A percentile compares a stretch with the other conserved stretches of the same genome.
These are phyloP conservation scores for Scheffersomyces lignicola DNA, from an alignment of 1,139 yeast genomes.

Conservation along the genomic window DNA sequence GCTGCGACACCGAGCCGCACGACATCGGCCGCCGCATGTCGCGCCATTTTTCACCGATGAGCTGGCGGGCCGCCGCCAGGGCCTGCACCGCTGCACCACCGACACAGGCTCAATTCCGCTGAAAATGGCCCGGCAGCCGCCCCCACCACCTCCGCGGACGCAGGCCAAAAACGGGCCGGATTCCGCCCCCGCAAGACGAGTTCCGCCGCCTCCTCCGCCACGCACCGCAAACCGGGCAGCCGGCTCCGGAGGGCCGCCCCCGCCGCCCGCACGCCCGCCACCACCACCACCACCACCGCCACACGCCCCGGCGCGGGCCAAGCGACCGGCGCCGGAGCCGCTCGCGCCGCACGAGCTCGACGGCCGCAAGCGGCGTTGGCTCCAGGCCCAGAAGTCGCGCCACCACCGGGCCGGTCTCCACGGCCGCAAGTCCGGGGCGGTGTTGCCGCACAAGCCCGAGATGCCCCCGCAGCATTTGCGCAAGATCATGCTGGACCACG, in stretches of 20 bases:
- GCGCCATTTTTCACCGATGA: too few relatives aligned
- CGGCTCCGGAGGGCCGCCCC: too few relatives aligned
- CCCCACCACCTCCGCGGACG: slow-evolving; percentile 28
- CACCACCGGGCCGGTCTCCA: slow-evolving; percentile 33
- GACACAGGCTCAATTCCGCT: too few relatives aligned
- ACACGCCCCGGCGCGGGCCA: slow-evolving; percentile 10
- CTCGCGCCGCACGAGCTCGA: slow-evolving; percentile 25
- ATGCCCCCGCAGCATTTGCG: slow-evolving; percentile 96
- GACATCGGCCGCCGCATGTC: too few relatives aligned
- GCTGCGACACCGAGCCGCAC: too few relatives aligned
- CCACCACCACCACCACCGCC: slow-evolving; percentile 16
- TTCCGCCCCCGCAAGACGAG: slow-evolving; percentile 9
- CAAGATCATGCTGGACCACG: slow-evolving; percentile 80
- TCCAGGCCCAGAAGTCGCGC: slow-evolving; percentile 60
- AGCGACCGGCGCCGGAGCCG: slow-evolving; percentile 2
- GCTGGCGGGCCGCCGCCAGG: too few relatives aligned
- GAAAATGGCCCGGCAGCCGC: slow-evolving; percentile 28
- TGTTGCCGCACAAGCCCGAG: slow-evolving; percentile 66
- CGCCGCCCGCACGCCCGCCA: slow-evolving; percentile 20
- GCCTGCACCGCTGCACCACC: too few relatives aligned
- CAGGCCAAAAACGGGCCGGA: slow-evolving; percentile 10
- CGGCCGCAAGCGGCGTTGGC: slow-evolving; percentile 61
- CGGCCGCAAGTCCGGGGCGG: too few relatives aligned
- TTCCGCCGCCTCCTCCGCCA: slow-evolving; percentile 11
- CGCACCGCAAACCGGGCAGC: slow-evolving; percentile 14